phyloP scores from a whole-genome alignment of 1,284 basidiomycete genomes.

The Taiwanofungus camphoratus region DNA sequence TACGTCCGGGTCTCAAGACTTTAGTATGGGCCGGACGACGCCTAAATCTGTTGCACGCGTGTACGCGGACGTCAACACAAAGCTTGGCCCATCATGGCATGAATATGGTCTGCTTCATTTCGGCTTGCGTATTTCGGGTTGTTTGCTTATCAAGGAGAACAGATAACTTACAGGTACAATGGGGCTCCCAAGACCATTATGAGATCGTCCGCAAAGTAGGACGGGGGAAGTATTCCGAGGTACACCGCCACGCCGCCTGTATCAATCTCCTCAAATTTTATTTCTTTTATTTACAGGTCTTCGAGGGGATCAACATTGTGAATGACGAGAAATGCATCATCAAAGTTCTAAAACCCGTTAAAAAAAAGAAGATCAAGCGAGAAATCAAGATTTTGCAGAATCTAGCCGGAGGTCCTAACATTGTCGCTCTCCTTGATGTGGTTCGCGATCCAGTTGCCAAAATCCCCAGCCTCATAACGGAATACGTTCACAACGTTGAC shows the following conservation, averaged over 20 bases:
- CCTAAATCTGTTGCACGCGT: constrained; percentile 71
- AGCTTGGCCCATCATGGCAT: constrained; percentile 72
- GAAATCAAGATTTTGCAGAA: constrained; percentile 99
- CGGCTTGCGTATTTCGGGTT: constrained; percentile 13
- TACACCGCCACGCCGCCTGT: constrained; percentile 36
- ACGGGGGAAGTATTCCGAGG: constrained; percentile 94
- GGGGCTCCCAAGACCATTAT: constrained; percentile 97
- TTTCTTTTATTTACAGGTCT: too few relatives aligned
- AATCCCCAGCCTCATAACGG: constrained; percentile 96
- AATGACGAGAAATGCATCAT: constrained; percentile 96
- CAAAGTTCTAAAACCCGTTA: constrained; percentile 98
- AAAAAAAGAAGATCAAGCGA: constrained; percentile 99
- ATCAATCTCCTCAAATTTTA: too few relatives aligned
- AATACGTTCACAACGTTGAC: constrained; percentile 98
- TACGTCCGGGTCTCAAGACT: background rate
- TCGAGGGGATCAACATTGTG: constrained; percentile 93
- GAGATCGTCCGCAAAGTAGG: constrained; percentile 98
- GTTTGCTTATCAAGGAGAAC: constrained; percentile 20
- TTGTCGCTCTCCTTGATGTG: constrained; percentile 86
- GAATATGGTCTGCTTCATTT: constrained; percentile 59
- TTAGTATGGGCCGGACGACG: constrained; percentile 55
- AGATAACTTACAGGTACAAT: constrained; percentile 92
- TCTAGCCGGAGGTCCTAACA: constrained; percentile 92
- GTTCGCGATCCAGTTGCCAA: constrained; percentile 93
- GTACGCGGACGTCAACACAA: constrained; percentile 69